A percentile compares a stretch with the other conserved stretches of the same genome.
phyloP scores from a whole-genome alignment of 768 basidiomycete species.

The Cystofilobasidium capitatum region DNA sequence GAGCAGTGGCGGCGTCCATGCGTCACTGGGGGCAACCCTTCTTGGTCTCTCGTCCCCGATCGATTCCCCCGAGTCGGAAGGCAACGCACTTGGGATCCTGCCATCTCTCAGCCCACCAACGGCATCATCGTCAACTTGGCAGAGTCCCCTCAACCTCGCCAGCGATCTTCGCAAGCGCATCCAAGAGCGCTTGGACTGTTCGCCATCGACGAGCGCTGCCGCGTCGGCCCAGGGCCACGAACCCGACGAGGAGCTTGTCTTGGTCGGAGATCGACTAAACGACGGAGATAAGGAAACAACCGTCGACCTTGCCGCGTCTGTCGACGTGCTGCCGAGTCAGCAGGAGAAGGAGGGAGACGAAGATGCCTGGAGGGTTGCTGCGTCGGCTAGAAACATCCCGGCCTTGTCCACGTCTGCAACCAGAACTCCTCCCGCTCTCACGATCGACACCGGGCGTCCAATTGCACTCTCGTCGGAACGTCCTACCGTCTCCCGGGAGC shows the following conservation, averaged over 20 bases:
- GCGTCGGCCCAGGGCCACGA: background rate
- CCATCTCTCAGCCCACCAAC: background rate
- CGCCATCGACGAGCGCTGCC: background rate
- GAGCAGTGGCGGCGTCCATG: background rate
- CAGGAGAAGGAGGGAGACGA: background rate
- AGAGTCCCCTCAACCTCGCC: background rate
- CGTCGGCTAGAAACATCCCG: background rate
- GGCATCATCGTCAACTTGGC: background rate
- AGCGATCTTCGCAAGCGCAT: background rate
- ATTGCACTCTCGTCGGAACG: background rate
- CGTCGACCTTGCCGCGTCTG: background rate
- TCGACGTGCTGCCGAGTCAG: background rate
- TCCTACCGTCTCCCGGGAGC: background rate
- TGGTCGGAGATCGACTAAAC: background rate
- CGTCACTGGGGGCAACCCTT: background rate
- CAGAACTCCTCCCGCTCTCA: background rate
- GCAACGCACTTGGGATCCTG: background rate
- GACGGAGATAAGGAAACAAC: background rate
- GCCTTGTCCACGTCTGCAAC: background rate
- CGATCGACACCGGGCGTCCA: background rate
- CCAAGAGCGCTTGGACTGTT: background rate
- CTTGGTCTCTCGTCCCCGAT: background rate
- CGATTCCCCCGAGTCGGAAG: background rate
- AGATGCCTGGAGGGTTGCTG: background rate
- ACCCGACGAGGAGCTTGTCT: background rate